phyloP scores from a whole-genome alignment of 768 basidiomycete genomes.

The Leccinum subgranulosum region DNA sequence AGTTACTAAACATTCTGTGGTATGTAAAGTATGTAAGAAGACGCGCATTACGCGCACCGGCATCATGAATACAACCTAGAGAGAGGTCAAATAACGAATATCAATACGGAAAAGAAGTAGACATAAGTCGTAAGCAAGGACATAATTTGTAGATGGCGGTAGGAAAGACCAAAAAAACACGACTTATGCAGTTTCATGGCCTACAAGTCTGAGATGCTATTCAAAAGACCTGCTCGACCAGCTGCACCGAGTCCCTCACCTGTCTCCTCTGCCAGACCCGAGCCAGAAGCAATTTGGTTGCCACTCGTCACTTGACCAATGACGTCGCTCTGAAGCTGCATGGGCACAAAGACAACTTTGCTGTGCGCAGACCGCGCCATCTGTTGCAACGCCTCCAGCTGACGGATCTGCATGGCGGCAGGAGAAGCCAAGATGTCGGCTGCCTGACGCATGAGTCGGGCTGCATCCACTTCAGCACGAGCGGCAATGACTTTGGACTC shows the following conservation, averaged over 20 bases:
- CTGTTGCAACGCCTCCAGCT: slow-evolving; percentile 91
- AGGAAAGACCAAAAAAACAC: not conserved
- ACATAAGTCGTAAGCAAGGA: not conserved
- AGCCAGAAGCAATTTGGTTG: slow-evolving; percentile 23
- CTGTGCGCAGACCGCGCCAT: slow-evolving; percentile 88
- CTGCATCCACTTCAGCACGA: slow-evolving; percentile 92
- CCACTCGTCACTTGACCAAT: slow-evolving; percentile 41
- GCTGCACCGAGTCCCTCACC: slow-evolving; percentile 24
- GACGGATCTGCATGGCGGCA: slow-evolving; percentile 97
- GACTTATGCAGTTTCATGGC: not conserved
- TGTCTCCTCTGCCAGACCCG: slow-evolving; percentile 22
- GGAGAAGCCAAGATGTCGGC: slow-evolving; percentile 93
- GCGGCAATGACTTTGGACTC: slow-evolving; percentile 97
- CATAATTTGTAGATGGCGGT: not conserved
- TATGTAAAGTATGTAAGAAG: slow-evolving; percentile 10
- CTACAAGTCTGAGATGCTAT: slow-evolving; percentile 24
- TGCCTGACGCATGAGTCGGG: slow-evolving; percentile 94
- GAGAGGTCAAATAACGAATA: not conserved
- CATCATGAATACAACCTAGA: slow-evolving; percentile 12
- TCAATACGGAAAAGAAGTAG: not conserved
- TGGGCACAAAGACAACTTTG: slow-evolving; percentile 94
- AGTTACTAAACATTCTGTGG: not conserved
- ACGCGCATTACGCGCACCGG: not conserved
- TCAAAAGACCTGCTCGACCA: slow-evolving; percentile 26
- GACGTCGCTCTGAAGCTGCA: slow-evolving; percentile 82